A percentile compares a stretch with the other conserved stretches of the same genome.
These are phyloP conservation scores for Abrus pulchellus DNA, from an alignment of 306 rosid species.

Conservation along the genomic window DNA sequence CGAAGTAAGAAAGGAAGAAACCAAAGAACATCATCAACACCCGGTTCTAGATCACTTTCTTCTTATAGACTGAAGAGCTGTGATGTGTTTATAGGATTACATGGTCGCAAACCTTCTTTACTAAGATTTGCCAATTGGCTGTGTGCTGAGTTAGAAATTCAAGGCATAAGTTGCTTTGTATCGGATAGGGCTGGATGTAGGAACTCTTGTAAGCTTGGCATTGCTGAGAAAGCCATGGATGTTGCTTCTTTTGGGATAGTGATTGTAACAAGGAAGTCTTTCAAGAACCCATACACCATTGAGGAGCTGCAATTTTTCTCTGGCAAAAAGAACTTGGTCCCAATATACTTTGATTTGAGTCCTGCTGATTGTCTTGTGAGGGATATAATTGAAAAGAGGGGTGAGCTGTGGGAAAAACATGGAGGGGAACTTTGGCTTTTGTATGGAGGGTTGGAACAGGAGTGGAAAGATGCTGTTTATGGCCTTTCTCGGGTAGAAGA, in stretches of 20 bases:
- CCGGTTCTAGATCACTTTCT: conserved; percentile 70
- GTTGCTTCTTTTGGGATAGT: conserved; percentile 85
- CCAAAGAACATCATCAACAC: conserved; percentile 56
- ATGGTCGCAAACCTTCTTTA: conserved; percentile 74
- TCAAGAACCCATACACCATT: conserved; percentile 83
- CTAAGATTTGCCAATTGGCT: conserved; percentile 88
- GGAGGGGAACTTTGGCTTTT: conserved; percentile 89
- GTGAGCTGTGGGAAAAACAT: conserved; percentile 88
- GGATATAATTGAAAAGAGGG: conserved; percentile 91
- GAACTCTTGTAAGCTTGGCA: conserved; percentile 71
- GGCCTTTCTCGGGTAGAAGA: conserved; percentile 84
- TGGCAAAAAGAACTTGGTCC: conserved; percentile 87
- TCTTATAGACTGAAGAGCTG: conserved; percentile 78
- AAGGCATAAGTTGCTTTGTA: conserved; percentile 85
- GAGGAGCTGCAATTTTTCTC: conserved; percentile 84
- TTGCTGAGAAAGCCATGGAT: conserved; percentile 89
- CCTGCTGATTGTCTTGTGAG: conserved; percentile 89
- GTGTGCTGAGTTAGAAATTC: conserved; percentile 87
- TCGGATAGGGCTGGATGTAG: conserved; percentile 80
- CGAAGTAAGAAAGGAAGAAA: conserved; percentile 60
- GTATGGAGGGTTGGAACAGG: conserved; percentile 91
- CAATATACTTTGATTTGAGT: conserved; percentile 83
- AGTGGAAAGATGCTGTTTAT: conserved; percentile 89
- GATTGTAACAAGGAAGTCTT: conserved; percentile 82
- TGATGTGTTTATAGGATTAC: conserved; percentile 86